A percentile compares a stretch with the other conserved stretches of the same genome.
Evolutionary conservation across 257 asterid species (phyloP).

Genomic region (Penstemon newberryi): DNA sequence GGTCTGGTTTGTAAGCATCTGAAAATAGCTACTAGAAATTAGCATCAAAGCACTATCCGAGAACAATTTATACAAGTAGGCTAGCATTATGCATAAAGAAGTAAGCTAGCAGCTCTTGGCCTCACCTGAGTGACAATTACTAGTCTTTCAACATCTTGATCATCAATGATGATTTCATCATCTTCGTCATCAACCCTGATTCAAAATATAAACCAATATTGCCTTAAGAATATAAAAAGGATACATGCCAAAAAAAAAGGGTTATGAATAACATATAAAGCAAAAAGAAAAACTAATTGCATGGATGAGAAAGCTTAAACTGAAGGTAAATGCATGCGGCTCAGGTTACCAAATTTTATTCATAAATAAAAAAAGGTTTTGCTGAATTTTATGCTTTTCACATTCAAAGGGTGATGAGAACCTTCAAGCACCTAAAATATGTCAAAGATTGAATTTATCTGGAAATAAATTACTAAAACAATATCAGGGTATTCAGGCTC

Average conservation of each 20-base stretch:
- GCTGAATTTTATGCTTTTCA: too few relatives aligned
- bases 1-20: constrained; percentile 2
- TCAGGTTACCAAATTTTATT: too few relatives aligned
- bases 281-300: too few relatives aligned
- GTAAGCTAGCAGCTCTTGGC: constrained; percentile 16
- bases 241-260: constrained; percentile 7
- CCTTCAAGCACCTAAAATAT: too few relatives aligned
- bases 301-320: too few relatives aligned
- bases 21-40: constrained; percentile 13
- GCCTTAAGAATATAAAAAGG: constrained; percentile 8
- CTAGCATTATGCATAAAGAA: constrained; percentile 13
- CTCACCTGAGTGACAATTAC: constrained; percentile 85
- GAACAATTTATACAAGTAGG: constrained; percentile 5
- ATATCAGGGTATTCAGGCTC: too few relatives aligned
- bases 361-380: too few relatives aligned
- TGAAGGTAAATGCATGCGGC: too few relatives aligned
- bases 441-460: too few relatives aligned
- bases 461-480: too few relatives aligned
- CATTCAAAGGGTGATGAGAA: too few relatives aligned
- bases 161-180: constrained; percentile 58
- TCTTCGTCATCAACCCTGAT: constrained; percentile 74
- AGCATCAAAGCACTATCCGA: constrained; percentile 11
- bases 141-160: constrained; percentile 76
- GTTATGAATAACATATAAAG: background rate
- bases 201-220: background rate